Base-by-base conservation (phyloP, 2,329 filamentous ascomycete species). In the Colletotrichum musicola region DNA sequence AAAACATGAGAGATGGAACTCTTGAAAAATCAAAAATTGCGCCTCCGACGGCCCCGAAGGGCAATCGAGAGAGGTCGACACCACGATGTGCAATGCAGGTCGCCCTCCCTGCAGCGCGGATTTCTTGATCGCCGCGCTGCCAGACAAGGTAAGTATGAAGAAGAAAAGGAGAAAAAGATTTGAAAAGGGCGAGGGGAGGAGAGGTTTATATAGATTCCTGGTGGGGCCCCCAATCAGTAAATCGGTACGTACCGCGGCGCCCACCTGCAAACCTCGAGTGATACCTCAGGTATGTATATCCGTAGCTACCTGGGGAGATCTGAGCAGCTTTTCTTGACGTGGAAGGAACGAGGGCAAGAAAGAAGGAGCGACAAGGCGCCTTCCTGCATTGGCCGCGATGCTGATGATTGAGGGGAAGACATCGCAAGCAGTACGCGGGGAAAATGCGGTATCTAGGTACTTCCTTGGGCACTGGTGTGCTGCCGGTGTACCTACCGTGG, bases 141-240 rank as follows among this genome's bases (percentile, higher is more conserved):
- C 76, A 76, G 78, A 79, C 76, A 85, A 85, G 82, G 82, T 84
- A 85, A 85, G 83, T 85, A 85, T 85, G 80, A 82, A 81, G 79
- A 44, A 57, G 75, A 72, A 62, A 49, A 47, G 0, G 2, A 12
- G 58, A 42, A 40, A 70, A 25, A 20, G 78, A 14, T 30, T 74
- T 69, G 61, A 27, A 74, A n/a, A 0, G 2, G 4, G 64, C 53
- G 49, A 71, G 58, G 22, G 22, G 38, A 53, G 62, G 59, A 13
- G 20, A 14, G 4, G 38, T 0, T 64, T 82, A 78, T 82, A 82
- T 82, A 71, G 57, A 9, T 38, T 12, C n/a, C n/a, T 1, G 20
- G 18, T 4, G 27, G 27, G 10, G 10, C 18, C 12, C 62, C 18
- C 62, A 54, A 65, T 65, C 62, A 65, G 62, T 54, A 47, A 3